A percentile compares a stretch with the other conserved stretches of the same genome.
Conservation (phyloP, 1,139 yeast species). For the Diutina scorzettiae region DNA sequence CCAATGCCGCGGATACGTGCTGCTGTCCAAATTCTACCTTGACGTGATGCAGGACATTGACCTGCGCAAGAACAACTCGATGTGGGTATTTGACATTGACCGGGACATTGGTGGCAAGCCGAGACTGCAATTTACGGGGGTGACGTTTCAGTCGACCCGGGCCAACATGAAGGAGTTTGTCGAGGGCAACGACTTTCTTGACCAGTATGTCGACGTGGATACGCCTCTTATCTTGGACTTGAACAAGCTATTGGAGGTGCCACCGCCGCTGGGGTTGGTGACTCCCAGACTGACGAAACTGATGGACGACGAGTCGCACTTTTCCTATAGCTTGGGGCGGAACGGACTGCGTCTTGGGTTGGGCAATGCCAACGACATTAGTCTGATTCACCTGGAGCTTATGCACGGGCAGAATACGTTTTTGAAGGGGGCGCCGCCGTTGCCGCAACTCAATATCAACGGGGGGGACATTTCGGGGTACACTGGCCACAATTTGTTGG, state of each 20-base stretch:
- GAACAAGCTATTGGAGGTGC: conserved; percentile 4
- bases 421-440: conserved; percentile 2
- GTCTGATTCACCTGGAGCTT: conserved; percentile 30
- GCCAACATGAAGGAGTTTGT: conserved; percentile 21
- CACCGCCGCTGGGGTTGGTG: not conserved
- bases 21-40: conserved; percentile 15
- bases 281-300: not conserved
- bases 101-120: conserved; percentile 1
- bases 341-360: conserved; percentile 18
- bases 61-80: conserved; percentile 16
- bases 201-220: conserved; percentile 24
- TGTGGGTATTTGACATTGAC: conserved; percentile 16
- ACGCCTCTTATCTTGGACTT: conserved; percentile 16
- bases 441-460: not conserved
- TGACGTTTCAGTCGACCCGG: conserved; percentile 10
- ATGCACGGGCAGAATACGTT: conserved; percentile 7
- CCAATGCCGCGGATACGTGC: conserved; percentile 16
- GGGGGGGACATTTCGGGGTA: not conserved
- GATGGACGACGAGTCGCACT: conserved; percentile 8
- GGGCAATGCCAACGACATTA: conserved; percentile 31
- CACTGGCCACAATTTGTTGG: not conserved
- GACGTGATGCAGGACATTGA: conserved; percentile 19
- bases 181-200: conserved; percentile 19
- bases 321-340: not conserved
- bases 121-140: not conserved